These are phyloP conservation scores for Saccharomyces jurei DNA, from an alignment of 805 yeast genomes.

Conservation along the genomic window DNA sequence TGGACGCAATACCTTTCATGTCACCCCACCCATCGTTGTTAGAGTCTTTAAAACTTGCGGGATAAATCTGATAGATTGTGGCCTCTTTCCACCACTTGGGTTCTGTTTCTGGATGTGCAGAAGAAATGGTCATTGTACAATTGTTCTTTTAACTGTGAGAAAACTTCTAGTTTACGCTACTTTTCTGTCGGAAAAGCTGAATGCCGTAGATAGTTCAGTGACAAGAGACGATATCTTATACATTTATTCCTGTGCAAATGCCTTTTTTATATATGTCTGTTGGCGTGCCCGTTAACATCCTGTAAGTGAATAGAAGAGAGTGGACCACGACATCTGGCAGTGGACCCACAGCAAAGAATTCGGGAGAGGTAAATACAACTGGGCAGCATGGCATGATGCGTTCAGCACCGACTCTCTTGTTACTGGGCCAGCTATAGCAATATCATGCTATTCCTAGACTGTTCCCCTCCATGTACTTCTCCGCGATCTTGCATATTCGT, in stretches of 20 bases:
- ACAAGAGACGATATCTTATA: too few species aligned
- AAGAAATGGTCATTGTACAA: background rate
- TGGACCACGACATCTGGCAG: too few species aligned
- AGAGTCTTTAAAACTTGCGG: slow-evolving; percentile 52
- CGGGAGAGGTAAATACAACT: background rate
- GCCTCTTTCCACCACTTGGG: slow-evolving; percentile 48
- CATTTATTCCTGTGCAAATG: too few species aligned
- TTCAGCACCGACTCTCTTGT: background rate
- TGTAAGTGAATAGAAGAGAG: too few species aligned
- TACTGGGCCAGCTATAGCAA: background rate
- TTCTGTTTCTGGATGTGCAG: slow-evolving; percentile 9
- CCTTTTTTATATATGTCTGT: too few species aligned
- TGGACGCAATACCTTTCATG: slow-evolving; percentile 44
- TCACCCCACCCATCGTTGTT: slow-evolving; percentile 56
- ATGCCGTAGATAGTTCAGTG: background rate
- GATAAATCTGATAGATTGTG: slow-evolving; percentile 50
- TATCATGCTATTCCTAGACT: background rate
- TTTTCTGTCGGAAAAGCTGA: background rate
- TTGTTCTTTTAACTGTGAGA: background rate
- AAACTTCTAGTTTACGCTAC: background rate
- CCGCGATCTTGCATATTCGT: background rate
- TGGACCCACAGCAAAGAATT: too few species aligned
- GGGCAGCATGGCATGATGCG: background rate
- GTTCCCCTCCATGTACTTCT: background rate
- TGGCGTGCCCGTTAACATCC: too few species aligned